Base-by-base conservation (phyloP, 1,284 basidiomycete genomes). In the Leccinum fallax region DNA sequence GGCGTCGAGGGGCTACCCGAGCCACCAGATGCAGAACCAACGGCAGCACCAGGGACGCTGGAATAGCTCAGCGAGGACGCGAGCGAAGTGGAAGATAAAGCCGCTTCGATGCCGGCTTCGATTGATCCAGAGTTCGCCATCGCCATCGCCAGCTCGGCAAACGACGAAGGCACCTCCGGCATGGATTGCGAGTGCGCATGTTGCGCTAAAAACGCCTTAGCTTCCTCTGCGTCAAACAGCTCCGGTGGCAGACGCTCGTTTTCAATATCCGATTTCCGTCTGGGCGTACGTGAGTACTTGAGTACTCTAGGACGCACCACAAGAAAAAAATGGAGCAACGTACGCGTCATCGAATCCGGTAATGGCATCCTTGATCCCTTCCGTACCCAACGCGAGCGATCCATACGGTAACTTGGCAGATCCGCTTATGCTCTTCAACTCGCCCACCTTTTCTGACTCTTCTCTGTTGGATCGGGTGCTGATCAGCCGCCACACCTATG, bases 221-320 rank as follows among this genome's bases (percentile, higher is more conserved):
- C 90, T 76, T 90, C 89, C 65, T 88, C 86, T 4, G 92, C 92
- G 72, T 98, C 95, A 74, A 96, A 92, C 26, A 99, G 85, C 30
- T 98, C 95, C 1, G 97, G 97, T 13, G 96, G 97, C 30, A 98
- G 81, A 53, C 94, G 90, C 79, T 99, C 97, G 80, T 99, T 98
- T 80, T 99, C 97, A 70, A 99, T 98, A 82, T 99, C 97, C 48
- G 94, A 95, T 80, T 96, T 97, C 67, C 97, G 94, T 24, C 93
- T 95, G 69, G 26, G 34, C 28, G 40, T 58, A 11, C 53, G 54
- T 21, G 21, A 21, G 21, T 21, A 21, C 21, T 21, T 55, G 3
- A 61, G 26, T 34, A 16, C 21, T 13, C 13, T 51, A 28, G 16
- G 8, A 16, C 21, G 55, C 49, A 36, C 10, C 30, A 5, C 6